These are phyloP conservation scores for Phytophthora capsici DNA, from an alignment of 352 stramenopile genomes.

Conservation along the genomic window DNA sequence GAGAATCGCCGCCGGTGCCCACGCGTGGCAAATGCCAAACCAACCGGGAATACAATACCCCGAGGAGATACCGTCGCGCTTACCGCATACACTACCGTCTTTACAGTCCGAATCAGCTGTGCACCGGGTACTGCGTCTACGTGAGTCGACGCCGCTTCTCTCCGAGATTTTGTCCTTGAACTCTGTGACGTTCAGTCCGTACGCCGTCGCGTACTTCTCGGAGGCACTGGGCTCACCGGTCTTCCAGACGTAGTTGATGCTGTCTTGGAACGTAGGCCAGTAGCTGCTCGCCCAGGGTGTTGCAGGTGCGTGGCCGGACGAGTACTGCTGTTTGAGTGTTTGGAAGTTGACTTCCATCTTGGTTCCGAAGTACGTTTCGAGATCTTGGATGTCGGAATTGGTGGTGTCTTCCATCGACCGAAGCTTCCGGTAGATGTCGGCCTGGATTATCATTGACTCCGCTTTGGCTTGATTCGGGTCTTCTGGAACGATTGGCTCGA, in stretches of 20 bases:
- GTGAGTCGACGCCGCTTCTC: neutral
- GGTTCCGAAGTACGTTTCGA: neutral
- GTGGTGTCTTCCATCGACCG: constrained; percentile 23
- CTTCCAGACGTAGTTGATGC: neutral
- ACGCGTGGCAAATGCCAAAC: constrained; percentile 45
- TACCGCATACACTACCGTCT: neutral
- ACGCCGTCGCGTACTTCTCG: neutral
- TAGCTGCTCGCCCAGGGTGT: neutral
- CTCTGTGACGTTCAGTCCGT: neutral
- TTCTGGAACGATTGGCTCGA: constrained; percentile 26
- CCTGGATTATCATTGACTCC: neutral
- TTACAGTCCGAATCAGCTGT: neutral
- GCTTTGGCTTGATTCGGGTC: constrained; percentile 22
- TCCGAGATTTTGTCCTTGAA: neutral
- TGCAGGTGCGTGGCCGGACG: neutral
- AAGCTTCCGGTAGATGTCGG: constrained; percentile 26
- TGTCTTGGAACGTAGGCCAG: neutral
- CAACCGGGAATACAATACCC: constrained; percentile 40
- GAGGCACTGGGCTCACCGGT: neutral
- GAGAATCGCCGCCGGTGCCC: constrained; percentile 23
- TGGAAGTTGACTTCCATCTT: neutral
- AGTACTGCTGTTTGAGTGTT: neutral
- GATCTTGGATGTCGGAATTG: constrained; percentile 9
- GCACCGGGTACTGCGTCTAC: neutral
- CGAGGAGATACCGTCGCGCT: constrained; percentile 8